Evolutionary conservation across 345 rosid species (phyloP), one percentile per base, ranked within the genome.

Genomic region (Populus tremula): DNA sequence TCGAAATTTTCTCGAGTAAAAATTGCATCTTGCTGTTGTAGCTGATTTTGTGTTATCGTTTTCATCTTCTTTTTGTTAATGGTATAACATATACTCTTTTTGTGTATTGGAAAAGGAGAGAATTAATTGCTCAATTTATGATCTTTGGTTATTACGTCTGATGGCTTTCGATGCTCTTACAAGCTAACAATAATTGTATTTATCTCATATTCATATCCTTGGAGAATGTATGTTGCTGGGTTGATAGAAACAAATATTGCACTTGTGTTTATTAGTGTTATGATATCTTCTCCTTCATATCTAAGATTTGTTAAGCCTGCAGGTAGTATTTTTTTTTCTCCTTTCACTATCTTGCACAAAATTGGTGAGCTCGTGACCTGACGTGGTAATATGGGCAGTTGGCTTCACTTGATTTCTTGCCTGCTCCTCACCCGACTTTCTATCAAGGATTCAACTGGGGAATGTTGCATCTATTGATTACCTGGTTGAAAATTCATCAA

Each of bases 21-120:
- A 84, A 84, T 74, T 78, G 75, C 82, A 35, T 84, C 84, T 82
- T 82, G 81, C 49, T 81, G 67, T 75, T 76, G 77, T 82, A 82
- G 84, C 62, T 77, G 79, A 81, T 82, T 84, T 74, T 73, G 73
- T 71, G 71, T 74, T 84, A 72, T 68, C 74, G 27, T 11, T 18
- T 35, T 69, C 10, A n/a, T 29, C 61, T 67, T 49, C 56, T 69
- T 54, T 56, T 69, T 78, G 70, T 67, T 38, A 20, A 18, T 53
- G 47, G 47, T 62, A 75, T 78, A 11, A 65, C 76, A 68, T 79
- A n/a, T 61, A n/a, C 27, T 59, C 29, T 73, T 47, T 47, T 67
- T 73, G 63, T 82, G 69, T 67, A 27, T 67, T 72, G 53, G 56
- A 41, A 61, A 71, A 70, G 69, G 39, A 20, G 67, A 13, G 41